phyloP scores from a whole-genome alignment of 345 rosid genomes.

The Fremontodendron californicum region DNA sequence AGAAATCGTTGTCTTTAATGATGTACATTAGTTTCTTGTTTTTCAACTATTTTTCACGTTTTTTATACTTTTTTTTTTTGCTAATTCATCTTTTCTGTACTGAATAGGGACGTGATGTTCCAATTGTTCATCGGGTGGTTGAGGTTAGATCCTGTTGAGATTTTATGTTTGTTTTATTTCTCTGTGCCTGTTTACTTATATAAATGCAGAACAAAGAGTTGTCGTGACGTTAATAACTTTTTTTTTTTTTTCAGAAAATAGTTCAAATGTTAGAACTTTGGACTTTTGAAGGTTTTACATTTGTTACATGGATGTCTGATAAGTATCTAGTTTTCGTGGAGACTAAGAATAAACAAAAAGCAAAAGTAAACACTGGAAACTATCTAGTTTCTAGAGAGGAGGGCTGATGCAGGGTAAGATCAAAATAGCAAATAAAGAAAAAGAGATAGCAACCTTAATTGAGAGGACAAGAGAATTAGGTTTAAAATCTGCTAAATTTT shows the following conservation, averaged over 20 bases:
- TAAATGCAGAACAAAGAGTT: background rate
- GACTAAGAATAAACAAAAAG: background rate
- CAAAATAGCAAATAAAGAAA: no score
- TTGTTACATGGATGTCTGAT: background rate
- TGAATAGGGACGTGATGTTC: slow-evolving; percentile 39
- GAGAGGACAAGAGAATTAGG: no score
- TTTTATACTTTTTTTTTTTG: background rate
- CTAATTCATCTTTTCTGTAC: slow-evolving; percentile 4
- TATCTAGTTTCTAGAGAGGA: background rate
- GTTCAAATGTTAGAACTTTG: background rate
- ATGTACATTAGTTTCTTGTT: slow-evolving; percentile 30
- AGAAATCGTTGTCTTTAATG: slow-evolving; percentile 60
- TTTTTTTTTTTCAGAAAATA: background rate
- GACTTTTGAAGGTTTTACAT: background rate
- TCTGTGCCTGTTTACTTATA: background rate
- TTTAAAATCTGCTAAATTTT: no score
- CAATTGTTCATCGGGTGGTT: slow-evolving; percentile 50
- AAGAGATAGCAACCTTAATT: no score
- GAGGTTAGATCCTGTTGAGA: slow-evolving; percentile 30
- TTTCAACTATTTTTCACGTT: background rate
- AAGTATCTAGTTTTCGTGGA: background rate
- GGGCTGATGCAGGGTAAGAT: no score
- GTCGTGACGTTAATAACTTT: background rate
- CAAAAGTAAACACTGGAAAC: background rate
- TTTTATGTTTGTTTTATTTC: background rate